Conservation (phyloP, 2,329 filamentous ascomycete genomes). For the Sporothrix brunneoviolacea region DNA sequence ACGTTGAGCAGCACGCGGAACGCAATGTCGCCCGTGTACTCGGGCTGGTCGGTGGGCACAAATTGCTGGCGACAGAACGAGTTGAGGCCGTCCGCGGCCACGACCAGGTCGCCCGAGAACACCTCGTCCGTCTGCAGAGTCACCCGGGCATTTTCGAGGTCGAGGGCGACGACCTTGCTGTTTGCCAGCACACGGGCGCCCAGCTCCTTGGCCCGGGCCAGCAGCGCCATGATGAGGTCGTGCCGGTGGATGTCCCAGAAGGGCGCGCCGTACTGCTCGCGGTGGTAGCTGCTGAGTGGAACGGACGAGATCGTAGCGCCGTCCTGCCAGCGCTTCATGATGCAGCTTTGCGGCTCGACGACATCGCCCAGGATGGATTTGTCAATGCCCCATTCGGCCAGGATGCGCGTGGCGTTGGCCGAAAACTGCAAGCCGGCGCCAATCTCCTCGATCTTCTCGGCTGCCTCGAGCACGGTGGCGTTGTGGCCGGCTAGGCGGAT, state of each 20-base stretch:
- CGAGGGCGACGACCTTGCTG: slow-evolving; percentile 8
- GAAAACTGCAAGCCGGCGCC: slow-evolving; percentile 11
- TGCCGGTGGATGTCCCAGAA: slow-evolving; percentile 15
- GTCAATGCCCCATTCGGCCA: slow-evolving; percentile 6
- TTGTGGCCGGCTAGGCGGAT: slow-evolving; percentile 11
- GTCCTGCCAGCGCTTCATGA: slow-evolving; percentile 11
- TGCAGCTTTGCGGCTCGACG: slow-evolving; percentile 11
- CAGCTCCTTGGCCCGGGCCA: slow-evolving; percentile 4
- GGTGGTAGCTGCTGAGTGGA: slow-evolving; percentile 3
- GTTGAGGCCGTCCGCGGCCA: slow-evolving; percentile 10
- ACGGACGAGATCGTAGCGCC: slow-evolving; percentile 7
- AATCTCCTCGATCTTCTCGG: slow-evolving; percentile 13
- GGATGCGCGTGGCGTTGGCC: slow-evolving; percentile 10
- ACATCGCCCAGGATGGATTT: slow-evolving; percentile 7
- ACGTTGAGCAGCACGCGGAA: slow-evolving; percentile 13
- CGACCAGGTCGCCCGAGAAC: slow-evolving; percentile 4
- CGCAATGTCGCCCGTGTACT: slow-evolving; percentile 12
- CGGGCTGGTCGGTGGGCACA: slow-evolving; percentile 11
- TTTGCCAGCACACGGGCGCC: slow-evolving; percentile 7
- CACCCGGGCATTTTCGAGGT: slow-evolving; percentile 7
- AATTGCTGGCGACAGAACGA: slow-evolving; percentile 6
- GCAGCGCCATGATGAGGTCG: slow-evolving; percentile 13
- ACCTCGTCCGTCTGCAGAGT: neutral
- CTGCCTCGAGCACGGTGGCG: slow-evolving; percentile 10
- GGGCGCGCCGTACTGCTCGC: slow-evolving; percentile 8